Evolutionary conservation across 345 rosid species (phyloP), one percentile per base, ranked within the genome.

Genomic region (Fremontodendron californicum): DNA sequence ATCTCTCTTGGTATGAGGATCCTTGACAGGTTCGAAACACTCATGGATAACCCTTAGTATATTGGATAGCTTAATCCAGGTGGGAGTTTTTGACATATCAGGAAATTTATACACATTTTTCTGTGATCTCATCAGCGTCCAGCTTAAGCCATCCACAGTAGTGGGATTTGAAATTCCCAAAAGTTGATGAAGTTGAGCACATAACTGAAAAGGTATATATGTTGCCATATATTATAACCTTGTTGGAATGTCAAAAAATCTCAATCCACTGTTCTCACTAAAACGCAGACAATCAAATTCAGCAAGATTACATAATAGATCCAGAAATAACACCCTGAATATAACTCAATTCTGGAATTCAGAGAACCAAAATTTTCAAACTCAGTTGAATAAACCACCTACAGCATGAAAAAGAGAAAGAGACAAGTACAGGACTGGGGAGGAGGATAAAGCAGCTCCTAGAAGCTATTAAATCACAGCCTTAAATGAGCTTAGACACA

Each of bases 11-110:
- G 93, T 81, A 39, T 63, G 70, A 57, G 76, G 70, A 7, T 94
- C 97, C 73, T 78, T 80, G 1, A 86, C 43, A 5, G 91, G 93
- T 79, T 89, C 91, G 27, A 92, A 92, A 77, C 98, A 93, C 39
- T 91, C 91, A 33, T 88, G 96, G 84, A 94, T 86, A 77, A 92
- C 84, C 23, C 83, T 76, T 27, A 91, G 82, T 27, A 89, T 96
- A 66, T 84, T 73, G 60, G 74, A 77, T 51, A 91, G 86, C 86
- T 87, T 90, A 73, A 85, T 84, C 81, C 80, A 51, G 62, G 77
- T 80, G 27, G 71, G 70, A 73, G 55, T 45, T 74, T 71, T 62
- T 27, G 82, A 35, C 29, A 78, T 75, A 60, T 71, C 80, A 55
- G 68, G 78, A 37, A 72, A 68, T 62, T 33, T 55, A 78, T 52